Evolutionary conservation across 2,329 filamentous ascomycete genomes (phyloP), one percentile per base, ranked within the genome.

Genomic region (Diplodia seriata): DNA sequence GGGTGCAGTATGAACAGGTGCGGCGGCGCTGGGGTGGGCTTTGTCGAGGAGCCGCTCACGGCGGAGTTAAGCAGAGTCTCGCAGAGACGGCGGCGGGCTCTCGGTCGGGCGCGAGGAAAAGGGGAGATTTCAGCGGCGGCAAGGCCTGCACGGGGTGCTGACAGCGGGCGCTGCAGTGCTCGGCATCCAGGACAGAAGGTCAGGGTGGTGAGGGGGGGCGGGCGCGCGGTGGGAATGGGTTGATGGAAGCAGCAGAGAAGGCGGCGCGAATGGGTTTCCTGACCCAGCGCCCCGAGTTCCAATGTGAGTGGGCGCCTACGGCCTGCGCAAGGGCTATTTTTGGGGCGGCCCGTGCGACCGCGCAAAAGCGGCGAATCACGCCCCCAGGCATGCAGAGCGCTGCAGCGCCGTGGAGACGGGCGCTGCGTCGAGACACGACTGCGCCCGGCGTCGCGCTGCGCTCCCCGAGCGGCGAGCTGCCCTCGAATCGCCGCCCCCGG

Each of bases 41-140:
- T 51, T 59, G 65, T 65, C 55, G 43, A 43, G 56, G 47, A 47
- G 56, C 49, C 47, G 38, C 31, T 47, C 47, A 20, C 23, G 51
- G 66, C 66, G 57, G 59, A 66, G 51, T 66, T 66, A 57, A 57
- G 59, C 43, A 43, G 49, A 68, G 70, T 70, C 69, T 69, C 65
- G 36, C 68, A 70, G 68, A 69, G 68, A 70, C 68, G 55, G 53
- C 36, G 64, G 56, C 66, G 56, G 56, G 55, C 66, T 67, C 53
- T 59, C 53, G 47, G 47, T 57, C 66, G 56, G 55, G 56, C 49
- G 64, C 64, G 29, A 26, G 29, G 47, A 59, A 55, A 54, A 51
- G 66, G 55, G 57, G 57, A 63, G 57, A 20, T 31, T 63, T 64
- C 59, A 59, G 54, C 51, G 66, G 59, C 59, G 49, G 49, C 49